Conservation (phyloP, 2,329 filamentous ascomycete genomes). For the Neopestalotiopsis clavispora region DNA sequence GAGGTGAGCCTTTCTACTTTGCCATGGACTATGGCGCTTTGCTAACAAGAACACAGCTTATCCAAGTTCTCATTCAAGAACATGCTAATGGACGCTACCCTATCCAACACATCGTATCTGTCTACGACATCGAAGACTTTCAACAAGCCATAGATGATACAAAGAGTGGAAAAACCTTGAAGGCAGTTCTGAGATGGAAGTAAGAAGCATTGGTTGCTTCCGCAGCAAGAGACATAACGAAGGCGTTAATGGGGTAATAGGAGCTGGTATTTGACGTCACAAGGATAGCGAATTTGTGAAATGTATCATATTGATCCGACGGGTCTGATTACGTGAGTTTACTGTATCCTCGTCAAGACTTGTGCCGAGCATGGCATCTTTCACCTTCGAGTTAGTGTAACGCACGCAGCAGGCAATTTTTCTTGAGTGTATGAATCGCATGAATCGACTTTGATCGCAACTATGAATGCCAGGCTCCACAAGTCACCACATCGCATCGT, state of each 20-base stretch:
- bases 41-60: background rate
- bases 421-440: too few relatives aligned
- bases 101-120: background rate
- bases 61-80: background rate
- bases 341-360: too few relatives aligned
- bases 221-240: background rate
- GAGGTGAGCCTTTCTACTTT: background rate
- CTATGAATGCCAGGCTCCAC: too few relatives aligned
- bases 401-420: too few relatives aligned
- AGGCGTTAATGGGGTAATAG: too few relatives aligned
- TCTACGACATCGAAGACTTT: background rate
- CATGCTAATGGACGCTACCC: background rate
- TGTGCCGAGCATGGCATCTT: too few relatives aligned
- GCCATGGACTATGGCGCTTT: background rate
- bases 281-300: background rate
- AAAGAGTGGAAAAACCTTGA: background rate
- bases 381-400: too few relatives aligned
- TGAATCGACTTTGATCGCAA: too few relatives aligned
- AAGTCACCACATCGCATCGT: too few relatives aligned
- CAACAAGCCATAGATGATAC: background rate
- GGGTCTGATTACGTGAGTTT: too few relatives aligned
- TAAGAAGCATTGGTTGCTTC: background rate
- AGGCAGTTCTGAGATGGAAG: background rate
- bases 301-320: too few relatives aligned
- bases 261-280: background rate